Conservation (phyloP, 768 basidiomycete genomes). For the Rhodotorula kratochvilovae region DNA sequence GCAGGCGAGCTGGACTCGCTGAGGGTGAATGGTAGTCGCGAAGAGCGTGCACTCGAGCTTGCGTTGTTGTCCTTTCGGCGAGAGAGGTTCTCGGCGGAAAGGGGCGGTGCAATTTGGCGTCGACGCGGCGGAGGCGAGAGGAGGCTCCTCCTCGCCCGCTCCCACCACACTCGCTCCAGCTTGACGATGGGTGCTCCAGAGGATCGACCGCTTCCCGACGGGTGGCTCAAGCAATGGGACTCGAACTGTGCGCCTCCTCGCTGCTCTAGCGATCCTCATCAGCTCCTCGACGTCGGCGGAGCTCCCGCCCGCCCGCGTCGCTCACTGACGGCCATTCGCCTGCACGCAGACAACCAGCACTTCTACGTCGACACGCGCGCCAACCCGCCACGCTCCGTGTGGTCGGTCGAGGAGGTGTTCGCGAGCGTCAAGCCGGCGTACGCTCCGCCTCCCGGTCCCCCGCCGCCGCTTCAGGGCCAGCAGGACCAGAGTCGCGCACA, state of each 20-base stretch:
- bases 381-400: slow-evolving; percentile 39
- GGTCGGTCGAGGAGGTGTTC: slow-evolving; percentile 40
- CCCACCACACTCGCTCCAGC: too few species aligned
- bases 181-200: not conserved
- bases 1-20: too few species aligned
- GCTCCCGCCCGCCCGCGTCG: too few species aligned
- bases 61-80: too few species aligned
- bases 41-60: too few species aligned
- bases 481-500: not conserved
- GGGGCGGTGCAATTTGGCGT: too few species aligned
- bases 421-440: not conserved
- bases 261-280: not conserved
- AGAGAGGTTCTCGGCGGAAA: too few species aligned
- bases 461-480: not conserved
- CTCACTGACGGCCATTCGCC: not conserved
- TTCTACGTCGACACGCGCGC: slow-evolving; percentile 42
- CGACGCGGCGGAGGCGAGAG: too few species aligned
- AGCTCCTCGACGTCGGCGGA: not conserved
- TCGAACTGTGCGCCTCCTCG: not conserved
- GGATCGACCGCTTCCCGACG: slow-evolving; percentile 7
- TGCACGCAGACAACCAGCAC: slow-evolving; percentile 8
- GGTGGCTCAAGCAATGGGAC: slow-evolving; percentile 32
- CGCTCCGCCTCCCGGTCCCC: slow-evolving; percentile 30
- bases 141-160: too few species aligned
- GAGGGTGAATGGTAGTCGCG: too few species aligned